Base-by-base conservation (phyloP, 345 rosid species). In the Euphorbia tirucalli region DNA sequence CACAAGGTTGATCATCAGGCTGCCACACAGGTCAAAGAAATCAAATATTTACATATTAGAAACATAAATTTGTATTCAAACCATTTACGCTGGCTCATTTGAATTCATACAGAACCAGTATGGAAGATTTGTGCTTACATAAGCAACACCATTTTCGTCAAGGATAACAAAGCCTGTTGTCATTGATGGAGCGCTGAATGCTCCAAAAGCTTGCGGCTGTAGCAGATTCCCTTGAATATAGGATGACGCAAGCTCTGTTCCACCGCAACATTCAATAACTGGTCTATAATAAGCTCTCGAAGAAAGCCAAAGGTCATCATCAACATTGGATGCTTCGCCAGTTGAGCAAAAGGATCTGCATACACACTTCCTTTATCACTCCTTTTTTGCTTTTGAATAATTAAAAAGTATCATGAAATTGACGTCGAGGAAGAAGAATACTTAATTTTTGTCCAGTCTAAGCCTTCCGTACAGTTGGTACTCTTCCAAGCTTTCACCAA, bases 261-360 rank as follows among this genome's bases (percentile, higher is more conserved):
- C 98, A 56, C 98, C 97, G 78, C 97, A 94, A 50, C 87, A 78
- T 83, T 94, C 96, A 14, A 90, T 81, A 54, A 92, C 65, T 15
- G 96, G 95, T 74, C 80, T 87, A 77, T 92, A 92, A 75, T 80
- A 84, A 44, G 95, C 75, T 82, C 82, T 89, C 13, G 96, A 94
- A 63, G 97, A 92, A 62, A 94, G 96, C 98, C 97, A 94, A 50
- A 94, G 96, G 83, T 87, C 95, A 39, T 94, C 97, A 50, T 94
- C 95, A 48, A 87, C 87, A 75, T 83, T 88, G 19, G 98, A 94
- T 69, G 95, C 78, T 85, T 94, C 98, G 54, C 98, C 98, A 25
- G 90, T 81, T 35, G 89, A 82, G 43, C 80, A 84, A 74, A 90
- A 86, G 46, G 72, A 55, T 73, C 98, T 93, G 82, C 58, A 70